phyloP scores from a whole-genome alignment of 108 stramenopile species.

The Skeletonema grethae region DNA sequence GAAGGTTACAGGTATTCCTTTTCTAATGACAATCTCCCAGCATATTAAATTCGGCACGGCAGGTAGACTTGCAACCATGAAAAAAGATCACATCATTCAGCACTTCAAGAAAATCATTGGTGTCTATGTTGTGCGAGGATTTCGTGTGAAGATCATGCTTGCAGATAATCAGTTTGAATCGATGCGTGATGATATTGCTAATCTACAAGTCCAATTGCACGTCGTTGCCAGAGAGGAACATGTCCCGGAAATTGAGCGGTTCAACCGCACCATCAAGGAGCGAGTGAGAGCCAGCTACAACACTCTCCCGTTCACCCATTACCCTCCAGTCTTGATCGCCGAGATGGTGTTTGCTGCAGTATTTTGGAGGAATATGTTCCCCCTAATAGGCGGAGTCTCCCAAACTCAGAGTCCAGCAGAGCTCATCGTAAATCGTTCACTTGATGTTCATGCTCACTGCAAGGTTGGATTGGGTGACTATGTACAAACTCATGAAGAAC shows the following conservation, averaged over 20 bases:
- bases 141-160: conserved; percentile 10
- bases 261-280: conserved; percentile 45
- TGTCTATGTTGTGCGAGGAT: not conserved
- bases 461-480: not conserved
- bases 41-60: conserved; percentile 38
- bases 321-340: conserved; percentile 19
- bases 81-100: not conserved
- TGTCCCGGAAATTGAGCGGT: conserved; percentile 50
- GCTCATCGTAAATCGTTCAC: no score
- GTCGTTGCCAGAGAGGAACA: conserved; percentile 36
- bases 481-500: conserved; percentile 28
- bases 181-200: conserved; percentile 13
- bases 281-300: conserved; percentile 20
- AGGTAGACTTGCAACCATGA: conserved; percentile 1
- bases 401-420: conserved; percentile 18
- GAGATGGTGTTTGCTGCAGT: conserved; percentile 10
- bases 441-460: not conserved
- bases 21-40: conserved; percentile 33
- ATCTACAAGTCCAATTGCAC: conserved; percentile 7
- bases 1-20: conserved; percentile 47
- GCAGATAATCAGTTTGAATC: conserved; percentile 28
- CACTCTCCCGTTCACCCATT: conserved; percentile 33
- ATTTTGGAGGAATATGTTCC: conserved; percentile 42
- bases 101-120: conserved; percentile 8
- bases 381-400: conserved; percentile 14